Evolutionary conservation across 495 filamentous ascomycete genomes (phyloP).

Genomic region (Penicillium silybi): DNA sequence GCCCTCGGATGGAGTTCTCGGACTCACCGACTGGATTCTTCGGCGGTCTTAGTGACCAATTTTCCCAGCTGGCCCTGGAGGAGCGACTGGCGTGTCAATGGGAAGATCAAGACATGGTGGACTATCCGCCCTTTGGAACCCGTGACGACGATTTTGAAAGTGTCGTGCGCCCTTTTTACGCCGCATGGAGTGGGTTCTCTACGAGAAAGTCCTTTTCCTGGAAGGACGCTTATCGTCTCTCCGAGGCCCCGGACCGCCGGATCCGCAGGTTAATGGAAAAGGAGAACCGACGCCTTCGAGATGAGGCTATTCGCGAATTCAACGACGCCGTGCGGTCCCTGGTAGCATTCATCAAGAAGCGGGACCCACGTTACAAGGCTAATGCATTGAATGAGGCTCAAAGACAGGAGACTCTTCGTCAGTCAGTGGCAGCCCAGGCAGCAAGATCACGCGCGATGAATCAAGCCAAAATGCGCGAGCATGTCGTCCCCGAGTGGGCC

Average conservation of each 20-base stretch:
- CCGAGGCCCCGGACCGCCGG: constrained; percentile 83
- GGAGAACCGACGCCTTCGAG: constrained; percentile 83
- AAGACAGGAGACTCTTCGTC: constrained; percentile 72
- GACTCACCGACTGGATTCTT: constrained; percentile 81
- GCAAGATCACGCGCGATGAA: constrained; percentile 77
- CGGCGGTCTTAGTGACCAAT: constrained; percentile 66
- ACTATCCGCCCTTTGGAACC: constrained; percentile 80
- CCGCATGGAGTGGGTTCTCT: constrained; percentile 72
- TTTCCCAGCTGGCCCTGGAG: constrained; percentile 75
- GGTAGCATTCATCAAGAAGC: constrained; percentile 86
- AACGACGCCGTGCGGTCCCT: constrained; percentile 89
- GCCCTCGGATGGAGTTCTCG: constrained; percentile 68
- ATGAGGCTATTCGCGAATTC: constrained; percentile 79
- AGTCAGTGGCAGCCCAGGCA: constrained; percentile 78
- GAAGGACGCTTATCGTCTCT: constrained; percentile 76
- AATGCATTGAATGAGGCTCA: constrained; percentile 73
- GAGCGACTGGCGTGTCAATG: constrained; percentile 69
- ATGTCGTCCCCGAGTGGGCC: constrained; percentile 75
- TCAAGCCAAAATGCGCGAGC: constrained; percentile 62
- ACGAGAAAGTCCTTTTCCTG: constrained; percentile 86
- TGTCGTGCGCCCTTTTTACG: constrained; percentile 77
- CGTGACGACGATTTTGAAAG: constrained; percentile 63
- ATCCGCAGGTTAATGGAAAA: constrained; percentile 87
- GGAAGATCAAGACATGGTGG: constrained; percentile 52
- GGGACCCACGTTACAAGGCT: constrained; percentile 76